Base-by-base conservation (phyloP, 2,329 filamentous ascomycete genomes). In the Xylariales sp. region DNA sequence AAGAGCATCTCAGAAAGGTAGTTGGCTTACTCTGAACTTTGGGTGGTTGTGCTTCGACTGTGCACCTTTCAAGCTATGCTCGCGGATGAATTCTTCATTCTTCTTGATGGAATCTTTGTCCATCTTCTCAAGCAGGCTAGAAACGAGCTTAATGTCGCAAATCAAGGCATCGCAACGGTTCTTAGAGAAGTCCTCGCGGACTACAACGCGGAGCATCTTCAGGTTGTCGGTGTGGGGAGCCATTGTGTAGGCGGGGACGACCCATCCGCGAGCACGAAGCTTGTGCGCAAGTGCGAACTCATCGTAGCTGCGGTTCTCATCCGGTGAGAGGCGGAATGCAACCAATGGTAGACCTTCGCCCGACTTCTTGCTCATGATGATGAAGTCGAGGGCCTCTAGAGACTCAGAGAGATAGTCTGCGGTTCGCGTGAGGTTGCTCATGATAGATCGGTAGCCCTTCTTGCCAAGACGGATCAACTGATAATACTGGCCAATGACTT, bases 401-500 rank as follows among this genome's bases (percentile, higher is more conserved):
- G 82, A 76, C 2, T 78, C 74, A 34, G 86, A 77, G 10, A 97
- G 80, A 64, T 95, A 95, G 66, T 97, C 88, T 18, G 91, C 83
- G 1, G 86, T 95, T 40, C 86, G 80, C 18, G 88, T 96, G 47
- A 97, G 73, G 69, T 97, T 97, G 56, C 81, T 76, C 91, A 96
- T 96, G 71, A 97, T 95, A 56, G 84, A 76, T 42, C 85, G 81
- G 74, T 95, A 97, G 37, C 91, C 91, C 49, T 84, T 82, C 76
- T 94, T 95, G 46, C 91, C 91, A 4, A 97, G 81, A 21, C 91
- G 87, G 61, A 96, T 95, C 59, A 97, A 77, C 68, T 96, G 90
- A 71, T 97, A 96, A 71, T 96, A 97, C 67, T 97, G 91, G 20
- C 88, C 91, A 47, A 97, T 95, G 57, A 96, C 87, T 60, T 96